Evolutionary conservation across 345 rosid genomes (phyloP), one percentile per base, ranked within the genome.

Genomic region (Cochlearia excelsa): DNA sequence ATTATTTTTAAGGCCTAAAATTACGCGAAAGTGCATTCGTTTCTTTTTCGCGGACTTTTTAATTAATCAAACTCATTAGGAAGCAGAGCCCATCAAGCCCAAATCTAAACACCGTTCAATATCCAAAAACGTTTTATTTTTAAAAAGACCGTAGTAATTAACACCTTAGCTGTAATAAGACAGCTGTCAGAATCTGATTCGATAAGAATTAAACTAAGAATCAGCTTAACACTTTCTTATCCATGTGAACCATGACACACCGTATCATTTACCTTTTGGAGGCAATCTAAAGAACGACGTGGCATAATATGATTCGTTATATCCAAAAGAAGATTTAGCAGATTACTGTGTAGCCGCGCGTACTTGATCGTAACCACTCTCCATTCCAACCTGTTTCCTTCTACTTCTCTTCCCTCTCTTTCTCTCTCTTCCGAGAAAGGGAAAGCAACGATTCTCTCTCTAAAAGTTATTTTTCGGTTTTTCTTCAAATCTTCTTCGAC

Each of bases 341-440:
- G 53, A 55, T 54, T 72, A 72, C 56, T 61, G 63, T 77, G 61
- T 31, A 54, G n/a, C 4, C 60, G 38, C 67, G 53, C 27, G 66
- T 48, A 63, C 57, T 45, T 5, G 65, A 58, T 61, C 51, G 2
- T 33, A 11, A 9, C 73, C 48, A 23, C 55, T 51, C 66, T 56
- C 71, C 54, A 64, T 67, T 67, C 77, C 77, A 73, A 61, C 77
- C 67, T 73, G 73, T 62, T 73, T 55, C 57, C 31, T 67, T 67
- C 73, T 55, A 41, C 50, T 48, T 53, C 73, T 37, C 76, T 37
- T 37, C 6, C 40, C 6, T 5, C 40, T 37, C 30, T 46, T 60
- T 6, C 59, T n/a, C 62, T 60, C 50, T 54, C 59, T 58, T 61
- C 69, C 60, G 56, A 43, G 65, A 46, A 73, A 73, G 52, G 45